Base-by-base conservation (phyloP, 306 rosid genomes). In the Quercus alba region DNA sequence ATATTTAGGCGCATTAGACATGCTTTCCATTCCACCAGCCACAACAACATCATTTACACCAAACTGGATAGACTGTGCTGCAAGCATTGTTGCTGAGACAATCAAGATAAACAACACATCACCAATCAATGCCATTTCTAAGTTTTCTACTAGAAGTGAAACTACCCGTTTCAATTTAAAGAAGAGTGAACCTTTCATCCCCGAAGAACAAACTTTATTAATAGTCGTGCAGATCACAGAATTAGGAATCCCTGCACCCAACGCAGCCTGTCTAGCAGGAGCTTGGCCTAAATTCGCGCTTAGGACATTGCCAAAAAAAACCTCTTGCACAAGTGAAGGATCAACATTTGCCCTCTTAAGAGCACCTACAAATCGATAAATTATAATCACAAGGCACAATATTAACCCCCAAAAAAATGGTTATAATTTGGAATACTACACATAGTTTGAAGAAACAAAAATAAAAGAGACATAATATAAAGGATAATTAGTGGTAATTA, bases 11-110 rank as follows among this genome's bases (percentile, higher is more conserved):
- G 91, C 88, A 80, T 93, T 94, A 30, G 97, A 94, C 99, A 92
- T 94, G 87, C 99, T 94, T 86, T 94, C 99, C 97, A 94, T 94
- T 64, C 99, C 99, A 73, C 97, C 99, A 61, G 84, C 84, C 30
- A 94, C 97, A 46, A 94, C 97, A 61, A 94, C 61, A 68, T 93
- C 91, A 76, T 93, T 88, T 76, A 49, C 19, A 72, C 97, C 97
- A 59, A 83, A 72, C 85, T 88, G 88, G 78, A 94, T 92, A 59
- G 97, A 88, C 79, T 85, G 97, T 49, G 98, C 97, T 28, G 99
- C 99, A 71, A 92, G 56, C 99, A 93, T 94, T 70, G 90, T 79
- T 26, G 97, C 99, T 94, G 89, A 75, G 73, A 75, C 8, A 74
- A 81, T 73, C 79, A 77, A 75, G 54, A 54, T 19, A 13, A 14